Evolutionary conservation across 2,329 filamentous ascomycete species (phyloP).

Genomic region (Hypoxylon sp.): DNA sequence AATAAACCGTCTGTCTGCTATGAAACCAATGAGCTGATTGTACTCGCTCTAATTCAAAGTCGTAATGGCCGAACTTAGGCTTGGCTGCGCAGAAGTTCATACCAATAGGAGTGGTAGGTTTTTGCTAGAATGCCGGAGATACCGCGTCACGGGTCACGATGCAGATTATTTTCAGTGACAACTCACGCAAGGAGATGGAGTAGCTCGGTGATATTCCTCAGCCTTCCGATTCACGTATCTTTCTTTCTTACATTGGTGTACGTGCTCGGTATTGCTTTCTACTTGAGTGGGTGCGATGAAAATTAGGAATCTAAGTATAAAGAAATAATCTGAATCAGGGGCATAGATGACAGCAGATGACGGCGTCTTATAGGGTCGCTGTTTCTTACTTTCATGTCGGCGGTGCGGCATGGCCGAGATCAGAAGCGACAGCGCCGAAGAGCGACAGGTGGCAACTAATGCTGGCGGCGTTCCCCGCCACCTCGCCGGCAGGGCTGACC

Average conservation of each 20-base stretch:
- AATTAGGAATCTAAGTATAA: conserved; percentile 8
- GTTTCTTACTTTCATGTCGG: conserved; percentile 18
- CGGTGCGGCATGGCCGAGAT: conserved; percentile 34
- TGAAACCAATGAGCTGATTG: neutral
- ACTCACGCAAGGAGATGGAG: conserved; percentile 6
- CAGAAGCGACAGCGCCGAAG: conserved; percentile 9
- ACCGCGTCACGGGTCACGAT: conserved; percentile 6
- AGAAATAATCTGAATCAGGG: conserved; percentile 25
- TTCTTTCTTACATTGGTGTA: conserved; percentile 1
- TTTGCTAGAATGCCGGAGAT: conserved; percentile 5
- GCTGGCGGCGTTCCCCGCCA: conserved; percentile 26
- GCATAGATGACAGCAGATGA: conserved; percentile 11
- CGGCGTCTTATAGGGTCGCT: conserved; percentile 23
- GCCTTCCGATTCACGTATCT: neutral
- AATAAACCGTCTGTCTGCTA: conserved; percentile 2
- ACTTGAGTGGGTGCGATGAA: conserved; percentile 5
- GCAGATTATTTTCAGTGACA: conserved; percentile 16
- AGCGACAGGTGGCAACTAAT: conserved; percentile 22
- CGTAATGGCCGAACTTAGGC: neutral
- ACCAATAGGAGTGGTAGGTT: neutral
- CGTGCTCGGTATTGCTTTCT: conserved; percentile 12
- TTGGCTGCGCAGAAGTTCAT: conserved; percentile 1
- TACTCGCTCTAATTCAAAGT: neutral
- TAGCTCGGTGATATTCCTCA: conserved; percentile 8
- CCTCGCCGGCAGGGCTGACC: conserved; percentile 19